These are phyloP conservation scores for Aspergillus arachidicola DNA, from an alignment of 2,329 filamentous ascomycete species.

Conservation along the genomic window DNA sequence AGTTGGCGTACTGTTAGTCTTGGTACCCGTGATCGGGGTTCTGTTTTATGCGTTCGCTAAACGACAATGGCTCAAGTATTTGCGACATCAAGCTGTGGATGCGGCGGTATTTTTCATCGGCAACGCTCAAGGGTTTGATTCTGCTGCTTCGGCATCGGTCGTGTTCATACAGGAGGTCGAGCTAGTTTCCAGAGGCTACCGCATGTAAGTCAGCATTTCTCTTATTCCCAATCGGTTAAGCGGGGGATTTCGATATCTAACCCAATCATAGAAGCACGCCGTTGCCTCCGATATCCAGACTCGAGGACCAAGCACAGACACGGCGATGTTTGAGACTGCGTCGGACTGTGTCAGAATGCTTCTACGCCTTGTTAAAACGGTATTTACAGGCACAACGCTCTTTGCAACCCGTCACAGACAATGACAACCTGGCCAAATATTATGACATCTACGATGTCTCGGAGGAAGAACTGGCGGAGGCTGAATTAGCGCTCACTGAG, in stretches of 20 bases:
- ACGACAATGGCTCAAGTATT: constrained; percentile 78
- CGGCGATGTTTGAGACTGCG: constrained; percentile 81
- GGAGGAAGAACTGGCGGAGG: constrained; percentile 70
- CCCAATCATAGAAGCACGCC: constrained; percentile 70
- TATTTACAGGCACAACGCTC: constrained; percentile 71
- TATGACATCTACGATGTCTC: constrained; percentile 86
- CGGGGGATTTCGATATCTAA: constrained; percentile 19
- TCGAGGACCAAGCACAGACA: constrained; percentile 80
- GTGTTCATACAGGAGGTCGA: constrained; percentile 93
- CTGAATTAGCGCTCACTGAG: constrained; percentile 65
- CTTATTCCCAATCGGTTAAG: constrained; percentile 10
- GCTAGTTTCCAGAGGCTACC: constrained; percentile 85
- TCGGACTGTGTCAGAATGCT: constrained; percentile 69
- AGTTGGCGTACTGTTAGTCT: constrained; percentile 40
- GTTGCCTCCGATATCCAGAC: constrained; percentile 84
- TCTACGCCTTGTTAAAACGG: constrained; percentile 69
- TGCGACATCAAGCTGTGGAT: constrained; percentile 72
- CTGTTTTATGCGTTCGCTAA: constrained; percentile 72
- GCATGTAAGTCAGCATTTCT: constrained; percentile 62
- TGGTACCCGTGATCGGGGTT: constrained; percentile 57
- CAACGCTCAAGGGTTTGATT: constrained; percentile 79
- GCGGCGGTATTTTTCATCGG: constrained; percentile 70
- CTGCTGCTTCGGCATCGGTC: constrained; percentile 72
- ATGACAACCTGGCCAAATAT: constrained; percentile 85
- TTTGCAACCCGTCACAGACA: constrained; percentile 73